A percentile compares a stretch with the other conserved stretches of the same genome.
These are phyloP conservation scores for Phtheirospermum japonicum DNA, from an alignment of 257 asterid species.

Conservation along the genomic window DNA sequence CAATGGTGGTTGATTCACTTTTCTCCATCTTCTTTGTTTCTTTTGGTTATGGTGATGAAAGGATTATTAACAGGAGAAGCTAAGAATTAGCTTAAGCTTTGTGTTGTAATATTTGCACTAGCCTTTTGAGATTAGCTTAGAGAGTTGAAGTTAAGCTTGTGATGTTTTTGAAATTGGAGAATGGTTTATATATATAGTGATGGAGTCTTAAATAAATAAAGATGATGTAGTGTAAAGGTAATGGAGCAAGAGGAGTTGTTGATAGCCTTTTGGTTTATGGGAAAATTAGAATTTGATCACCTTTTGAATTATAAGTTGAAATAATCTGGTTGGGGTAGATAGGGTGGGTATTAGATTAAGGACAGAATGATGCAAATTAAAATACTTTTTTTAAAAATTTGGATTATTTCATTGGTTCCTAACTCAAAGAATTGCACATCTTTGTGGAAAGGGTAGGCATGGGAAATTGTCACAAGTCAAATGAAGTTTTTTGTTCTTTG, in stretches of 20 bases:
- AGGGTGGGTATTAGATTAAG: conserved; percentile 16
- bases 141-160: conserved; percentile 22
- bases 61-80: not conserved
- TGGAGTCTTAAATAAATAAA: not conserved
- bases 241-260: conserved; percentile 64
- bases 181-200: conserved; percentile 29
- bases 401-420: not conserved
- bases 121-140: not conserved
- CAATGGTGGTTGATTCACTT: conserved; percentile 47
- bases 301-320: conserved; percentile 28
- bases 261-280: conserved; percentile 26
- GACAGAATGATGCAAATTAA: not conserved
- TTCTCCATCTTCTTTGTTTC: conserved; percentile 41
- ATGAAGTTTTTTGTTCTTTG: no score
- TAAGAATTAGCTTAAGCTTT: not conserved
- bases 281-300: conserved; percentile 16
- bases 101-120: not conserved
- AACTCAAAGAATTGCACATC: conserved; percentile 13
- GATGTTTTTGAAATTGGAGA: conserved; percentile 34
- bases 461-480: not conserved
- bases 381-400: no score
- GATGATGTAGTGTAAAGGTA: conserved; percentile 28
- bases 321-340: conserved; percentile 43
- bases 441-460: conserved; percentile 7
- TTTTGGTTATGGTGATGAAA: not conserved